A percentile compares a stretch with the other conserved stretches of the same genome.
These are phyloP conservation scores for Fusarium equiseti DNA, from an alignment of 2,329 filamentous ascomycete species.

Conservation along the genomic window DNA sequence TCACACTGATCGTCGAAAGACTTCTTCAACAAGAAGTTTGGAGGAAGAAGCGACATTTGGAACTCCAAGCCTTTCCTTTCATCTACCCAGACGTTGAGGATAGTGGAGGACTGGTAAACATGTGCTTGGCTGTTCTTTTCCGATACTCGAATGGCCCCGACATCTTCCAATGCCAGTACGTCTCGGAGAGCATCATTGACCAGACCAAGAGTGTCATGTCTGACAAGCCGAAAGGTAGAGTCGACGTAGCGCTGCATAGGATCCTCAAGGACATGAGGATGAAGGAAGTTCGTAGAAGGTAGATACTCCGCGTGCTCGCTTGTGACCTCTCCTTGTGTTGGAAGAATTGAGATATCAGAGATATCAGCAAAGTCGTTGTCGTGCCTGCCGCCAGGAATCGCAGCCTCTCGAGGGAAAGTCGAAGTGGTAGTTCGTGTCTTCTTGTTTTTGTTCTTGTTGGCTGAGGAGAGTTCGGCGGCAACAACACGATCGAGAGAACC, in stretches of 20 bases:
- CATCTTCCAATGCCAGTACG: background rate
- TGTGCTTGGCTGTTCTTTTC: background rate
- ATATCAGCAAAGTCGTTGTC: conserved; percentile 34
- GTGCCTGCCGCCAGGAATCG: conserved; percentile 22
- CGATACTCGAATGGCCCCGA: background rate
- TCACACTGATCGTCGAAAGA: background rate
- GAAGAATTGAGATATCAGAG: conserved; percentile 30
- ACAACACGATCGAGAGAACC: background rate
- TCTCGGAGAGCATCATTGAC: conserved; percentile 14
- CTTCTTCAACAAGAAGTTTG: background rate
- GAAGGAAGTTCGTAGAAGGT: conserved; percentile 8
- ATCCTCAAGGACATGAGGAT: conserved; percentile 9
- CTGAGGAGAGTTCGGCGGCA: background rate
- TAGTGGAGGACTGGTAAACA: background rate
- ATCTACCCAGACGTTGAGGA: background rate
- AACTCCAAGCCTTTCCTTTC: background rate
- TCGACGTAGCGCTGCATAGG: conserved; percentile 20
- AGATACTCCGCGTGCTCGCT: conserved; percentile 4
- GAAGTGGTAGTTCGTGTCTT: background rate
- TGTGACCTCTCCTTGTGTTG: conserved; percentile 10
- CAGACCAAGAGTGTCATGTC: conserved; percentile 17
- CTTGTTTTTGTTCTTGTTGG: background rate
- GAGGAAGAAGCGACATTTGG: background rate
- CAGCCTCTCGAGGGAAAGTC: background rate
- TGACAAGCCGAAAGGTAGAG: conserved; percentile 17